Evolutionary conservation across 306 rosid genomes (phyloP), one percentile per base, ranked within the genome.

Genomic region (Casuarina glauca): DNA sequence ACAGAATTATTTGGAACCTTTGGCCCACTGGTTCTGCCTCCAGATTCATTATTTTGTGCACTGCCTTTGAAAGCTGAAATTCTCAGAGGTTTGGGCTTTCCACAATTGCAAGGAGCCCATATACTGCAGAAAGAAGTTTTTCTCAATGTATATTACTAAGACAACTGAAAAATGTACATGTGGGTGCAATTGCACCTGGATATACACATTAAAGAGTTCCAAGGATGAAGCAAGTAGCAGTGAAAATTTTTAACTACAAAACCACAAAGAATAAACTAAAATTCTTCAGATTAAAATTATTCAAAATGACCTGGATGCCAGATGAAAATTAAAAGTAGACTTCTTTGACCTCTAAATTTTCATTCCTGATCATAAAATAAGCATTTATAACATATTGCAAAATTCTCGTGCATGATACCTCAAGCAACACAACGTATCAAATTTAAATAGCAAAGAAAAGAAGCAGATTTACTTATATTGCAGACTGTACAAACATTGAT

Each of bases 31-130:
- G 86, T 84, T 80, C 88, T 83, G 67, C 83, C 82, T 69, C 80
- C 88, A n/a, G 91, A 78, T 74, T 79, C 89, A 74, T 81, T 87
- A 82, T 89, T 83, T 76, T 81, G 89, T 20, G 91, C 92, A 76
- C 60, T 82, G 74, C 98, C 90, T 85, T 93, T 93, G 81, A 93
- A 93, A 85, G 91, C 89, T 43, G 90, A 86, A 78, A 91, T 81
- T 78, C 80, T 90, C 68, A 89, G 82, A 72, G 86, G 84, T 80
- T 82, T 87, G 67, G 77, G 74, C 73, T 82, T 85, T 73, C 86
- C 90, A 73, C 80, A 64, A 74, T 84, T 86, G 81, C 67, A 77
- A 83, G 87, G 87, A 81, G 89, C 81, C 86, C 96, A 96, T 90
- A 90, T 90, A 90, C 98, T 93, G 90, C 75, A 96, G 84, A 90